Evolutionary conservation across 2,329 filamentous ascomycete species (phyloP), one percentile per base, ranked within the genome.

Genomic region (Fusarium zealandicum): DNA sequence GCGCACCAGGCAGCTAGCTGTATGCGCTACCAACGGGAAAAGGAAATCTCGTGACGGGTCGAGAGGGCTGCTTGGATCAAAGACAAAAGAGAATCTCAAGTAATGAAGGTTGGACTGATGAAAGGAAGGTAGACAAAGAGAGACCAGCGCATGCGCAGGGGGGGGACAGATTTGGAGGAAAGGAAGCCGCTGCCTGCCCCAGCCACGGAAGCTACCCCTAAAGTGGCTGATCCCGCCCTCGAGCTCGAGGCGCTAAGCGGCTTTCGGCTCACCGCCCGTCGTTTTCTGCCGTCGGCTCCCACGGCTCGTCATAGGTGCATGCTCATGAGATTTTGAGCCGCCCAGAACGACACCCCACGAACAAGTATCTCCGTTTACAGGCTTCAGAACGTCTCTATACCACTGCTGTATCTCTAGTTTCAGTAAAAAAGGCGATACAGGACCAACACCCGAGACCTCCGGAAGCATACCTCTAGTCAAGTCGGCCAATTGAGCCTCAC

Each of bases 261-360:
- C 8, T 45, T 53, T 0, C 3, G n/a, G 22, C 22, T 42, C 49
- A 61, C 60, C 60, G 60, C 60, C 46, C 25, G 17, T 2, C 3
- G 33, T 22, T 51, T 63, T 61, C 57, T 64, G 60, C 61, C 61
- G 5, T 28, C 33, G 41, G 39, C 20, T 40, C 30, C 30, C 31
- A 16, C 30, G 10, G 47, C 53, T 61, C 60, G 57, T 63, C 60
- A 63, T 63, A 45, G 46, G 37, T 20, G 32, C 36, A 30, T 25
- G 28, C 50, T 57, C 52, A 40, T 54, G 48, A 61, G 59, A 55
- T 58, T 59, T 61, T 62, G 58, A 53, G 38, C 46, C 45, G 43
- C 40, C 37, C 27, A 35, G 22, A 31, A 51, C 39, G 37, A 48
- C 44, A 20, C 52, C 39, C 38, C 33, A 52, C 40, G 6, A 20